Evolutionary conservation across 257 asterid species (phyloP), one percentile per base, ranked within the genome.

Genomic region (Solanum gracilifrons): DNA sequence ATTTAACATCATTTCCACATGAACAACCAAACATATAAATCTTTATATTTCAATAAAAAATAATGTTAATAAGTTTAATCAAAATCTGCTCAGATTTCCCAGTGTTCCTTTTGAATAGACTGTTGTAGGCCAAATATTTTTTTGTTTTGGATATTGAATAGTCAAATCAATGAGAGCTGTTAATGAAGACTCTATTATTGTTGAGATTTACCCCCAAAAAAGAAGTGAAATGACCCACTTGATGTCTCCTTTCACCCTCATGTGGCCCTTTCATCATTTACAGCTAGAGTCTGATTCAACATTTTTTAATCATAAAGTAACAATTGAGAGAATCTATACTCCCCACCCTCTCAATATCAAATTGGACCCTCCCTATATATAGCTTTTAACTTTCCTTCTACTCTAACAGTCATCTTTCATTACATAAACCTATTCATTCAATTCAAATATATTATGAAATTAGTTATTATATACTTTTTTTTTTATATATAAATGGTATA

Each of bases 131-230:
- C n/a, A n/a, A 66, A 77, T 77, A 3, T 39, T 31, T 39, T 58
- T 55, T 41, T 60, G 85, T 88, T 87, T 35, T 66, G 88, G 75
- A 87, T 60, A 88, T 43, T 82, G 94, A 90, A 85, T 87, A 64
- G 94, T 89, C 94, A 88, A 89, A 92, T 89, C 94, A 87, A 73
- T 7, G 25, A 82, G 87, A 88, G 84, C 90, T 90, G 88, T 92
- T 90, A 87, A 84, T 84, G 76, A 84, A 84, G 87, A 88, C 93
- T 90, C 90, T 66, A 92, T 87, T 90, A 92, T 90, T 89, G 89
- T 89, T 25, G n/a, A 60, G 21, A 85, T 82, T 84, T 69, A 86
- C 85, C 87, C 87, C 27, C 9, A 7, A 37, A 36, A 36, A 35
- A 41, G 15, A 15, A 85, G 31, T 86, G 84, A 68, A 87, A 88